Conservation (phyloP, 1,139 yeast genomes). For the Hansenula sp. region DNA sequence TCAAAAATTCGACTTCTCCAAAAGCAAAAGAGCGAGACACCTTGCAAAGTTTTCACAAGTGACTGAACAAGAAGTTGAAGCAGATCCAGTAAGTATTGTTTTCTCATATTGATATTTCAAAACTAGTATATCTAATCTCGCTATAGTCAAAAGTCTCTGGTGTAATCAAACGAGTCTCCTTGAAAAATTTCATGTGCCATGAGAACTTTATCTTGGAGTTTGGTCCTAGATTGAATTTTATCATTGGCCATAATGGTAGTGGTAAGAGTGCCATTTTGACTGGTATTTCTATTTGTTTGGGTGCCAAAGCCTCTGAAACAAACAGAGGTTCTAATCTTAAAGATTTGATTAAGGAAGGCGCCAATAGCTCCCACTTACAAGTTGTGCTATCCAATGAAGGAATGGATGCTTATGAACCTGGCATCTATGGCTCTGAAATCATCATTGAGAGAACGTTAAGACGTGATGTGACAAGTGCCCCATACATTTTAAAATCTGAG, state of each 20-base stretch:
- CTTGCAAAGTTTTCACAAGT: background rate
- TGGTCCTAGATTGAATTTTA: conserved; percentile 85
- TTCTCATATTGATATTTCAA: background rate
- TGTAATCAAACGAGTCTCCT: conserved; percentile 47
- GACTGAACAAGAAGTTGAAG: background rate
- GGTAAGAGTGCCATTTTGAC: conserved; percentile 94
- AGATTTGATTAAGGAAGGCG: conserved; percentile 76
- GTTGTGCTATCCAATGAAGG: conserved; percentile 65
- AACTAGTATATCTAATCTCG: background rate
- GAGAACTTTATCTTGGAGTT: conserved; percentile 69
- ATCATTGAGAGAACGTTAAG: conserved; percentile 67
- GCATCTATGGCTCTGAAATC: conserved; percentile 63
- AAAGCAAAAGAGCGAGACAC: conserved; percentile 10
- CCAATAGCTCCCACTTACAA: conserved; percentile 54
- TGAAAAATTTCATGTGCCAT: conserved; percentile 83
- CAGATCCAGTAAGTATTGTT: conserved; percentile 3
- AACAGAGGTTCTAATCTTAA: conserved; percentile 74
- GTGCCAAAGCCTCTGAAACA: conserved; percentile 93
- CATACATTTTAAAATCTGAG: conserved; percentile 52
- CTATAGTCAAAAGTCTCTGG: conserved; percentile 19
- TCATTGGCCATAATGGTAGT: conserved; percentile 92
- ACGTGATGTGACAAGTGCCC: conserved; percentile 42
- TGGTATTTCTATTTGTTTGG: conserved; percentile 85
- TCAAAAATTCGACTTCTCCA: conserved; percentile 8
- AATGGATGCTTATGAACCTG: conserved; percentile 58